These are phyloP conservation scores for Gymnopilus dilepis DNA, from an alignment of 768 basidiomycete species.

Conservation along the genomic window DNA sequence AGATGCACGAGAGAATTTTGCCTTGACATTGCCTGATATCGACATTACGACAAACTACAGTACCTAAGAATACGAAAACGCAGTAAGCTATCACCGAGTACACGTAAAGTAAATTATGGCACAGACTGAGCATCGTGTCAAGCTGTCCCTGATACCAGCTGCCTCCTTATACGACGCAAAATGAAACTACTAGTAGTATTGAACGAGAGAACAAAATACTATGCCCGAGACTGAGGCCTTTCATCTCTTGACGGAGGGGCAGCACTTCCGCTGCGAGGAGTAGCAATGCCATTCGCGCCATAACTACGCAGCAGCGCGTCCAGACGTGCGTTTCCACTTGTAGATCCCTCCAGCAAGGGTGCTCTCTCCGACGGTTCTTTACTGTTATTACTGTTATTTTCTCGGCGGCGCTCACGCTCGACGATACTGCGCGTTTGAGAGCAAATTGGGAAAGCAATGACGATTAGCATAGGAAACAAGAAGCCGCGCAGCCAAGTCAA, in stretches of 20 bases:
- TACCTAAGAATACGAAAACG: too few species aligned
- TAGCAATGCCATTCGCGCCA: neutral
- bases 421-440: too few species aligned
- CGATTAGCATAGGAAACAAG: too few species aligned
- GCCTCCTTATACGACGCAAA: too few species aligned
- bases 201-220: neutral
- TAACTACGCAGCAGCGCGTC: neutral
- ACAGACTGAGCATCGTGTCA: too few species aligned
- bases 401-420: conserved; percentile 39
- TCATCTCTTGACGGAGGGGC: neutral
- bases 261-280: neutral
- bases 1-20: too few species aligned
- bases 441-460: too few species aligned
- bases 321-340: neutral
- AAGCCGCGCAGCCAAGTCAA: too few species aligned
- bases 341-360: conserved; percentile 36
- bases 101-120: too few species aligned
- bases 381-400: conserved; percentile 6
- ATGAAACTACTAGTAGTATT: too few species aligned
- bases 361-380: conserved; percentile 38
- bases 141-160: too few species aligned
- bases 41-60: neutral
- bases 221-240: neutral
- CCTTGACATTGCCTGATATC: neutral
- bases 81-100: too few species aligned